phyloP scores from a whole-genome alignment of 2,329 filamentous ascomycete genomes.

The Rhexocercosporidium sp. region DNA sequence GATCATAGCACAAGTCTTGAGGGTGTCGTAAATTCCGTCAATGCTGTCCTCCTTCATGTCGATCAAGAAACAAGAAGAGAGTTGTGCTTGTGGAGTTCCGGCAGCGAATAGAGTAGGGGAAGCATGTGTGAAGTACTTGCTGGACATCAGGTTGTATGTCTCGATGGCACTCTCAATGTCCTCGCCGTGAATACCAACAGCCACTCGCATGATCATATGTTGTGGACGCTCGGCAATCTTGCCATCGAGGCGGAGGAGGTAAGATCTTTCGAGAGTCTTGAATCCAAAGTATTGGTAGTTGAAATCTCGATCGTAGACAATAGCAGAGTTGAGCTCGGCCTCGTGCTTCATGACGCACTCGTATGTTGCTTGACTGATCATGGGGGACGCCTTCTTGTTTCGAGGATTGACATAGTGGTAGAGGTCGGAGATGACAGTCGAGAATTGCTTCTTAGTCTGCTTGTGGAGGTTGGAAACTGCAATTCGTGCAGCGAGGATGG shows the following conservation, averaged over 20 bases:
- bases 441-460: constrained; percentile 99
- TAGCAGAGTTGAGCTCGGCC: constrained; percentile 97
- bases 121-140: constrained; percentile 97
- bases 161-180: constrained; percentile 93
- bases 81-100: constrained; percentile 90
- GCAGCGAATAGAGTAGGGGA: constrained; percentile 98
- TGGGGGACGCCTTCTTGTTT: constrained; percentile 81
- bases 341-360: constrained; percentile 94
- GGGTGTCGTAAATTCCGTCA: constrained; percentile 97
- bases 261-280: constrained; percentile 98
- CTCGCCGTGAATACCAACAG: constrained; percentile 95
- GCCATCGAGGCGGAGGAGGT: constrained; percentile 91
- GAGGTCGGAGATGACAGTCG: constrained; percentile 89
- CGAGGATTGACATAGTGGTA: constrained; percentile 97
- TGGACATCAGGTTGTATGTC: constrained; percentile 99
- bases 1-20: constrained; percentile 99
- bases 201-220: constrained; percentile 99
- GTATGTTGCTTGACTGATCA: constrained; percentile 93
- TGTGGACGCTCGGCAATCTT: constrained; percentile 97
- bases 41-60: constrained; percentile 99
- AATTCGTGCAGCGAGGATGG: constrained; percentile 96
- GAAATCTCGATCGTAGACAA: constrained; percentile 99
- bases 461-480: constrained; percentile 99
- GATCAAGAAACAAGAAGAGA: constrained; percentile 98
- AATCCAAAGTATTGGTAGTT: constrained; percentile 99